phyloP scores from a whole-genome alignment of 352 stramenopile genomes.

The Phytophthora hybrid region DNA sequence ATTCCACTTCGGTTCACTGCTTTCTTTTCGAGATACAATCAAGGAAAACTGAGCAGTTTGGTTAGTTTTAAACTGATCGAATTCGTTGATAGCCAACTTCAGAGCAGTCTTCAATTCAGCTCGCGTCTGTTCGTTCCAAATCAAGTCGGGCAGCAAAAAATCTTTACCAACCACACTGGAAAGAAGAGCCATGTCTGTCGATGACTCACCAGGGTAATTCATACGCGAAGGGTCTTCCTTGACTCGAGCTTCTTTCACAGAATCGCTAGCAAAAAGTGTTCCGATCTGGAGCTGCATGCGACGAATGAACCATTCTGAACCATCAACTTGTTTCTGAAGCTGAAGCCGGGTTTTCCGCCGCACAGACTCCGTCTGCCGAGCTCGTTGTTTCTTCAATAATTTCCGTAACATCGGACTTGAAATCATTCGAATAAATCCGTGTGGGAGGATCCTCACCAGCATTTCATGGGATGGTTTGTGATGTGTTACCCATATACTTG shows the following conservation, averaged over 20 bases:
- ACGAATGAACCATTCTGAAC: constrained; percentile 72
- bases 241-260: constrained; percentile 29
- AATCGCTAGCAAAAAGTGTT: constrained; percentile 46
- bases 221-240: constrained; percentile 64
- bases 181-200: constrained; percentile 72
- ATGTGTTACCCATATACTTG: constrained; percentile 80
- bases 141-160: constrained; percentile 81
- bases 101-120: constrained; percentile 63
- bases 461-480: constrained; percentile 81
- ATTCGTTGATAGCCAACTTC: constrained; percentile 53
- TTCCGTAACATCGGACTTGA: constrained; percentile 66
- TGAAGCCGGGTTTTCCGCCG: constrained; percentile 38
- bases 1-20: constrained; percentile 62
- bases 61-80: constrained; percentile 57
- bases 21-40: constrained; percentile 33
- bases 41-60: constrained; percentile 33
- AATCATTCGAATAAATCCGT: constrained; percentile 84
- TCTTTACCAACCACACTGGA: constrained; percentile 72
- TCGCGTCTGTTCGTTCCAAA: constrained; percentile 75
- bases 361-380: constrained; percentile 45
- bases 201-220: constrained; percentile 83
- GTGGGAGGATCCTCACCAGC: constrained; percentile 66
- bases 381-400: constrained; percentile 64
- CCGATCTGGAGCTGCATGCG: constrained; percentile 74
- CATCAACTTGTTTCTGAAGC: constrained; percentile 30